These are phyloP conservation scores for Hypoxylon sp. DNA, from an alignment of 2,329 filamentous ascomycete species.

Conservation along the genomic window DNA sequence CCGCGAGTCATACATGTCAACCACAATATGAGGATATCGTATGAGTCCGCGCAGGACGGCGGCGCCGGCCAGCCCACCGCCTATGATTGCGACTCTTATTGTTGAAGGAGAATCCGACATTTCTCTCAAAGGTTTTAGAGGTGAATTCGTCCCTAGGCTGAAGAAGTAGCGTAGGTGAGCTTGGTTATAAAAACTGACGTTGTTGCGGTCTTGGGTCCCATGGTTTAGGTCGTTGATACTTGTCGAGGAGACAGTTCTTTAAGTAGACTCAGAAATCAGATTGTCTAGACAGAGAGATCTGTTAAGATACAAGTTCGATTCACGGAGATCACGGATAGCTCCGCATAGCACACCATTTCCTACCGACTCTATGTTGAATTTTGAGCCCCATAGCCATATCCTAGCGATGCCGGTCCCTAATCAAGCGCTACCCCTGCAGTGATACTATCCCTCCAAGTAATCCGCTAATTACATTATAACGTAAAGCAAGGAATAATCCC, in stretches of 20 bases:
- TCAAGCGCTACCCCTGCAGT: constrained; percentile 10
- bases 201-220: neutral
- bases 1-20: constrained; percentile 51
- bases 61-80: constrained; percentile 49
- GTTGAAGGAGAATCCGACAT: constrained; percentile 41
- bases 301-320: constrained; percentile 13
- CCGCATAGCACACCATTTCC: constrained; percentile 10
- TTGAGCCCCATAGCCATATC: constrained; percentile 6
- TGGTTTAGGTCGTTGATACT: neutral
- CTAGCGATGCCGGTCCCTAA: constrained; percentile 8
- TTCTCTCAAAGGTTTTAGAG: neutral
- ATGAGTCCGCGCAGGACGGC: constrained; percentile 50
- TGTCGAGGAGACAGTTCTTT: constrained; percentile 17
- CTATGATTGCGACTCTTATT: constrained; percentile 53
- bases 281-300: neutral
- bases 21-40: constrained; percentile 50
- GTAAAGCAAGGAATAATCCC: constrained; percentile 12
- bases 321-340: constrained; percentile 11
- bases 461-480: constrained; percentile 6
- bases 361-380: constrained; percentile 7
- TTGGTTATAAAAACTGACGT: neutral
- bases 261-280: constrained; percentile 26
- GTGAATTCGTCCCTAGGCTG: neutral
- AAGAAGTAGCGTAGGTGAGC: neutral
- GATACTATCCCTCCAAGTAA: constrained; percentile 9